Conservation (phyloP, 495 filamentous ascomycete species). For the Lophiostoma macrostomum region DNA sequence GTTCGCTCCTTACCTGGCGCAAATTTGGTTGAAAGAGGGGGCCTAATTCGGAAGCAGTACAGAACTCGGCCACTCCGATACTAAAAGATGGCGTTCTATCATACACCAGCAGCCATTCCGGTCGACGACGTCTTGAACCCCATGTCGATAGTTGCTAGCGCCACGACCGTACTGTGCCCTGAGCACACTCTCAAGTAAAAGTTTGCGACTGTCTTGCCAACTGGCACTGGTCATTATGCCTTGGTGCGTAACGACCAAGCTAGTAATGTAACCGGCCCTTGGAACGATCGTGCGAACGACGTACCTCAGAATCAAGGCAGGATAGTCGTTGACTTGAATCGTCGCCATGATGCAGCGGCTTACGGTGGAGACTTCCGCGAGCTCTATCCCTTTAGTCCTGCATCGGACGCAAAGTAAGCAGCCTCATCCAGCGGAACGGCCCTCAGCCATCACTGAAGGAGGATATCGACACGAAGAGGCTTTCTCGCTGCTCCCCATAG, state of each 20-base stretch:
- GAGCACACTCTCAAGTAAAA: conserved; percentile 14
- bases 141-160: conserved; percentile 15
- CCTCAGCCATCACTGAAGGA: conserved; percentile 10
- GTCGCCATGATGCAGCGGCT: neutral
- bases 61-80: conserved; percentile 18
- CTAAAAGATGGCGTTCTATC: conserved; percentile 13
- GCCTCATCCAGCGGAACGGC: conserved; percentile 26
- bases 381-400: conserved; percentile 19
- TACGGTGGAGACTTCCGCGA: conserved; percentile 14
- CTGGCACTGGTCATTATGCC: conserved; percentile 6
- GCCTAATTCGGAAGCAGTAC: neutral
- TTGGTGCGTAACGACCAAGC: conserved; percentile 6
- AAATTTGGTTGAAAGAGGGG: conserved; percentile 13
- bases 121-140: conserved; percentile 19
- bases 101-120: conserved; percentile 17
- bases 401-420: conserved; percentile 21
- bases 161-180: conserved; percentile 12
- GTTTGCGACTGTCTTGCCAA: neutral
- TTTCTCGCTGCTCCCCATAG: neutral
- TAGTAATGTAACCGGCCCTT: conserved; percentile 4
- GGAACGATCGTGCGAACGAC: conserved; percentile 1
- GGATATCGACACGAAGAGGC: conserved; percentile 1
- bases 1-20: conserved; percentile 15
- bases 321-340: neutral
- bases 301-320: neutral